phyloP scores from a whole-genome alignment of 2,329 filamentous ascomycete species.

The Nigrospora oryzae region DNA sequence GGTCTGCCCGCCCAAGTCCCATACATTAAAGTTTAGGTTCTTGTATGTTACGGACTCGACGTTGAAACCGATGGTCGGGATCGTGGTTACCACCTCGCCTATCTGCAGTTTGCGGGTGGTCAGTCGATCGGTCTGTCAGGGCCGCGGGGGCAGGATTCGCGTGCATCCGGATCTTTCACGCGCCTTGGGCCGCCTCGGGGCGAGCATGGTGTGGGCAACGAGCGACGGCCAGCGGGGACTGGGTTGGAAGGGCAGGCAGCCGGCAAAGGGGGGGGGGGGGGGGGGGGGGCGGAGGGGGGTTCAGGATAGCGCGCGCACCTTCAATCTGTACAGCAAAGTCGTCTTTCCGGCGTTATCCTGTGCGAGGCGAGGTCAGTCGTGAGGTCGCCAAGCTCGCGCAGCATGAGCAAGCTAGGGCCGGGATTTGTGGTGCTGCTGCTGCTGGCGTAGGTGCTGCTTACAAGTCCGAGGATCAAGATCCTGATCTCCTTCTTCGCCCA shows the following conservation, averaged over 20 bases:
- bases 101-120: constrained; percentile 49
- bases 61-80: constrained; percentile 98
- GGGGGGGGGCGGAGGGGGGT: not conserved
- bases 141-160: not conserved
- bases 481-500: constrained; percentile 97
- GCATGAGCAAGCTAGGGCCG: too few relatives aligned
- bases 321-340: constrained; percentile 89
- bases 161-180: not conserved
- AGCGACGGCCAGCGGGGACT: not conserved
- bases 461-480: constrained; percentile 88
- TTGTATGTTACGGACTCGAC: constrained; percentile 98
- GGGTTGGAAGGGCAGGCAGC: not conserved
- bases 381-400: too few relatives aligned
- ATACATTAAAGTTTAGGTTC: constrained; percentile 98
- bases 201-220: not conserved
- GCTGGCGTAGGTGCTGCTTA: constrained; percentile 35
- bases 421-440: too few relatives aligned
- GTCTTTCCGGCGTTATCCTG: constrained; percentile 99
- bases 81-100: constrained; percentile 96
- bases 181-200: too few relatives aligned
- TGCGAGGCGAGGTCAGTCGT: constrained; percentile 4
- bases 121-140: not conserved
- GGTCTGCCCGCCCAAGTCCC: constrained; percentile 98
- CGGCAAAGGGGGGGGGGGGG: not conserved
- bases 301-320: constrained; percentile 45